A percentile compares a stretch with the other conserved stretches of the same genome.
phyloP scores from a whole-genome alignment of 108 stramenopile species.

The Thalassiosira profunda region DNA sequence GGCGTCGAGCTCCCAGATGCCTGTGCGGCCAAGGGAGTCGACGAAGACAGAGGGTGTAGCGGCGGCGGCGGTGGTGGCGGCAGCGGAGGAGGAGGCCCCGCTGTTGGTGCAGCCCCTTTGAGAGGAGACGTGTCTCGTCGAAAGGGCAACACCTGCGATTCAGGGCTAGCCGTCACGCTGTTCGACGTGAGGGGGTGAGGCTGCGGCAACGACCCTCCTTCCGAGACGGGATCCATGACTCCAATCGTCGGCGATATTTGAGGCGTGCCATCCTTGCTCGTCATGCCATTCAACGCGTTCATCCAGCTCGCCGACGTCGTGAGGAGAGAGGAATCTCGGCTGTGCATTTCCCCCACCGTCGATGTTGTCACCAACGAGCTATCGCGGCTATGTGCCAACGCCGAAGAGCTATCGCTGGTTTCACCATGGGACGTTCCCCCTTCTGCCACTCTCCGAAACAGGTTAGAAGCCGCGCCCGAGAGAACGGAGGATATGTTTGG shows the following conservation, averaged over 20 bases:
- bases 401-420: constrained; percentile 1
- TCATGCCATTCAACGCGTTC: constrained; percentile 5
- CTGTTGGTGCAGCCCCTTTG: neutral
- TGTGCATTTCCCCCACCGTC: constrained; percentile 24
- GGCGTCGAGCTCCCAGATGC: constrained; percentile 10
- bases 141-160: neutral
- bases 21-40: neutral
- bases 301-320: constrained; percentile 13
- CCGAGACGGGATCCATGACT: neutral
- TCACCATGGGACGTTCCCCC: neutral
- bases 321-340: constrained; percentile 37
- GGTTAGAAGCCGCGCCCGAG: constrained; percentile 10
- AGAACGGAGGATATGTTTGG: constrained; percentile 36
- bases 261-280: constrained; percentile 8
- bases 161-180: neutral
- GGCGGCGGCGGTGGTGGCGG: constrained; percentile 6
- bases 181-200: constrained; percentile 1
- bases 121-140: neutral
- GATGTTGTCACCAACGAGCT: constrained; percentile 33
- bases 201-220: neutral
- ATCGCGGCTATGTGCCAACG: constrained; percentile 34
- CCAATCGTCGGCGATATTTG: neutral
- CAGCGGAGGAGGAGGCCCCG: neutral
- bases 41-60: neutral
- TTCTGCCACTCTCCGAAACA: constrained; percentile 16